Conservation (phyloP, 2,329 filamentous ascomycete genomes). For the Cucurbitaria berberidis region DNA sequence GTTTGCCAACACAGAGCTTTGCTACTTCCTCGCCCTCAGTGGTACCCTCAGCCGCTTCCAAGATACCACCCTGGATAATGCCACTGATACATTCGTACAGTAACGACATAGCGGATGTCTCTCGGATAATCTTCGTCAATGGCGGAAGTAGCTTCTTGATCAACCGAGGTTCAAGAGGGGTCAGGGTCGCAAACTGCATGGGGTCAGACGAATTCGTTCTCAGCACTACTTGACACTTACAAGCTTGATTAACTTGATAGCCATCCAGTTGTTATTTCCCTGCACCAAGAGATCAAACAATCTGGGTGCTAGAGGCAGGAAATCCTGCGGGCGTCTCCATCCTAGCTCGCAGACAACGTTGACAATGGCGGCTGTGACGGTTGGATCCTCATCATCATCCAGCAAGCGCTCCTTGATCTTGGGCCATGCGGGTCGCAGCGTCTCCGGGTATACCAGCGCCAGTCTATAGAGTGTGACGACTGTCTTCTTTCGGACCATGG, state of each 20-base stretch:
- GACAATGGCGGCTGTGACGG: slow-evolving; percentile 92
- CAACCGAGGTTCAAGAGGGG: slow-evolving; percentile 87
- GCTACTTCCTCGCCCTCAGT: slow-evolving; percentile 91
- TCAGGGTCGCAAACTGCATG: slow-evolving; percentile 85
- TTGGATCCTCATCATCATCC: slow-evolving; percentile 87
- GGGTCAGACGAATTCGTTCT: slow-evolving; percentile 13
- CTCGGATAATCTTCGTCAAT: slow-evolving; percentile 89
- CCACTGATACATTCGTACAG: slow-evolving; percentile 98
- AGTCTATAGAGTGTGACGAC: slow-evolving; percentile 93
- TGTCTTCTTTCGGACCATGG: slow-evolving; percentile 91
- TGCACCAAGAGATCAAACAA: slow-evolving; percentile 92
- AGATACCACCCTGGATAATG: slow-evolving; percentile 94
- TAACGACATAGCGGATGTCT: slow-evolving; percentile 96
- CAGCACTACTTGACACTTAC: slow-evolving; percentile 57
- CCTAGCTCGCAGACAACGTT: slow-evolving; percentile 97
- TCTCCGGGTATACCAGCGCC: slow-evolving; percentile 95
- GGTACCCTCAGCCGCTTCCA: slow-evolving; percentile 80
- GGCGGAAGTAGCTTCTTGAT: slow-evolving; percentile 91
- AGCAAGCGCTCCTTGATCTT: slow-evolving; percentile 95
- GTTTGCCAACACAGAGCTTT: slow-evolving; percentile 86
- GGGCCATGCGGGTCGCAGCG: slow-evolving; percentile 89
- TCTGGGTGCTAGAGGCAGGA: slow-evolving; percentile 86
- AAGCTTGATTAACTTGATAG: slow-evolving; percentile 97
- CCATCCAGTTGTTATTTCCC: slow-evolving; percentile 98
- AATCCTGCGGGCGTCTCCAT: slow-evolving; percentile 92